Base-by-base conservation (phyloP, 768 basidiomycete genomes). In the Baorangia bicolor region DNA sequence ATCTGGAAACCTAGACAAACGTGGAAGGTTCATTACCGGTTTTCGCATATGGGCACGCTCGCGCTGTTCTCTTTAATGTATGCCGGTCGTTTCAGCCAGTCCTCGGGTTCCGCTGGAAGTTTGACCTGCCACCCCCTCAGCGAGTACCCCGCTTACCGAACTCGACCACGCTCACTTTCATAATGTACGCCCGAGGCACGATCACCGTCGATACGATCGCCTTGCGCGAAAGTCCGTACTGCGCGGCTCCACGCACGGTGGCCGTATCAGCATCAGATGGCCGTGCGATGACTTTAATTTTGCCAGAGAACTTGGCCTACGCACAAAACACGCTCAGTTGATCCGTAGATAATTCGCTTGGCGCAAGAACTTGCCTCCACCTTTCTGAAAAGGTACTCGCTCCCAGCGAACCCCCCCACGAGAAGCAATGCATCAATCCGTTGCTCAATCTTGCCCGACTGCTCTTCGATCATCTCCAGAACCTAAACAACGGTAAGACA, bases 191-290 rank as follows among this genome's bases (percentile, higher is more conserved):
- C 49, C 86, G 81, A 14, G 92, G 92, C 14, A 84, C 84, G 51
- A 94, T 89, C 49, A 94, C 81, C 42, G 85, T 89, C 20, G 91
- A 91, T 11, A 94, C 92, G 14, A 92, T 79, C 28, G 84, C 77
- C 60, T 84, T 78, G 48, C 85, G 81, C 20, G 90, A 87, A 25
- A 94, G 78, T 23, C 92, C 92, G 69, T 94, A 94, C 66, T 86
- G 82, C 33, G 92, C 92, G n/a, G 89, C 92, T 42, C 92, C 92
- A 51, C 92, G 87, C 53, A 88, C 74, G 1, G 92, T 94, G 2
- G 93, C 93, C 14, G 92, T 93, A 66, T 94, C 93, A 28, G 89
- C 86, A 73, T 95, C 92, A 35, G 85, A 78, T 27, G 93, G 92
- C 49, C 93, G 83, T 33, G 87, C 88, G 65, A 94, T 90, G 54